Conservation (phyloP, 345 rosid genomes). For the Raphanus raphanistrum region DNA sequence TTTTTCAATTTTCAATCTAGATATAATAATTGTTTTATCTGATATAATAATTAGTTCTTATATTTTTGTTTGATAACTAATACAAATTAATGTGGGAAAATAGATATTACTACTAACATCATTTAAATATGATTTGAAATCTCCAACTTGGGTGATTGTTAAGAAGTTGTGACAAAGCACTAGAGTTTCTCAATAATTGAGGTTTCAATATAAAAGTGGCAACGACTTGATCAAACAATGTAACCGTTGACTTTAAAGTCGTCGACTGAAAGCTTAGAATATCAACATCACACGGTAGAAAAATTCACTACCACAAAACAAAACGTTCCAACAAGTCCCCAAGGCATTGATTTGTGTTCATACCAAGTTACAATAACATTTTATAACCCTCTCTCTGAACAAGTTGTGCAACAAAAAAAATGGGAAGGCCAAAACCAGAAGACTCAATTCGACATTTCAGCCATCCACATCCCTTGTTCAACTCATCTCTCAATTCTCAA, state of each 20-base stretch:
- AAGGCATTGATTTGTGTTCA: background rate
- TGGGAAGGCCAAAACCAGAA: constrained; percentile 40
- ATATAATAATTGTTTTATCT: background rate
- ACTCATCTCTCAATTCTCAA: constrained; percentile 34
- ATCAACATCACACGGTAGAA: constrained; percentile 7
- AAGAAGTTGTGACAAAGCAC: background rate
- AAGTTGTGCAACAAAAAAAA: background rate
- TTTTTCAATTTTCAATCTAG: background rate
- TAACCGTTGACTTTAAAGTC: constrained; percentile 16
- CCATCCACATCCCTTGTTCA: constrained; percentile 48
- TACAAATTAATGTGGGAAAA: background rate
- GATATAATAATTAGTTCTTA: background rate
- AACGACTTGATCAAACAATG: constrained; percentile 5
- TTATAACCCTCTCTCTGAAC: constrained; percentile 1
- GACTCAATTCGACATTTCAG: constrained; percentile 46
- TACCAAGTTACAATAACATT: constrained; percentile 1
- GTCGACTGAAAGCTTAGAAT: constrained; percentile 5
- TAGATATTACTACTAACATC: background rate
- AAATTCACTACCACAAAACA: background rate
- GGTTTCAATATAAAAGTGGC: background rate
- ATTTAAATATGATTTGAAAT: background rate
- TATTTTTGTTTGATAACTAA: background rate
- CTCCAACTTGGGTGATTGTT: background rate
- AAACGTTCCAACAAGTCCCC: background rate
- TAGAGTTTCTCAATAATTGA: constrained; percentile 3